Evolutionary conservation across 371 early-diverging fungal species (phyloP).

Genomic region (Lichtheimia corymbifera): DNA sequence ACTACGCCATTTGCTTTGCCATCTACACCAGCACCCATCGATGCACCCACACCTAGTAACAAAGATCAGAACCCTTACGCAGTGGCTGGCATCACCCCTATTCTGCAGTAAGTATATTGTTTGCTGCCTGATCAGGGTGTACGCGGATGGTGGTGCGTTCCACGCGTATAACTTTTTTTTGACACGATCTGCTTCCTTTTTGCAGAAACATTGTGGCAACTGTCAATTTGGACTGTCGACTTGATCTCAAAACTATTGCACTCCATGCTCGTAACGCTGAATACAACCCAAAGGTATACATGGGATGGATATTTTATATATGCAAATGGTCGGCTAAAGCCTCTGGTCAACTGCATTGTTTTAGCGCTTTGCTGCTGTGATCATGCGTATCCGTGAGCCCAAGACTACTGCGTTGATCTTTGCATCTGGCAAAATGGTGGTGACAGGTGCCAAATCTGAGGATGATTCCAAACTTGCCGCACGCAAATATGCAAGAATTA

Average conservation of each 20-base stretch:
- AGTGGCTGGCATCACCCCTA: slow-evolving; percentile 79
- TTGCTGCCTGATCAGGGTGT: not conserved
- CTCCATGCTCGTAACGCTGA: slow-evolving; percentile 99
- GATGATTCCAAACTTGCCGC: slow-evolving; percentile 97
- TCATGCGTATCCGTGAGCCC: slow-evolving; percentile 99
- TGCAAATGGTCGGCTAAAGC: too few species aligned
- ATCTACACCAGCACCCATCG: slow-evolving; percentile 51
- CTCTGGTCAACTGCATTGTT: not conserved
- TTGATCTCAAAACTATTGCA: slow-evolving; percentile 99
- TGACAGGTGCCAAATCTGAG: slow-evolving; percentile 97
- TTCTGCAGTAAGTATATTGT: slow-evolving; percentile 73
- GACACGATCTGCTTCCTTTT: slow-evolving; percentile 11
- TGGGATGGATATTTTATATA: not conserved
- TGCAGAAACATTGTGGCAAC: slow-evolving; percentile 99
- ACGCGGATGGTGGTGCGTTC: not conserved
- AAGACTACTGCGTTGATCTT: slow-evolving; percentile 99
- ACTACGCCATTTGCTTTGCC: slow-evolving; percentile 51
- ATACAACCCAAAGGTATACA: slow-evolving; percentile 99
- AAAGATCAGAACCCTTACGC: slow-evolving; percentile 55
- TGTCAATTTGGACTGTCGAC: slow-evolving; percentile 98
- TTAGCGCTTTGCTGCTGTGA: slow-evolving; percentile 99
- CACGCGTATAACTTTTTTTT: slow-evolving; percentile 5
- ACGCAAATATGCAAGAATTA: slow-evolving; percentile 99
- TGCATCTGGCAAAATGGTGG: slow-evolving; percentile 99
- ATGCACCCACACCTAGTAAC: slow-evolving; percentile 49